phyloP scores from a whole-genome alignment of 495 filamentous ascomycete species.

The Hypoxylon fragiforme region DNA sequence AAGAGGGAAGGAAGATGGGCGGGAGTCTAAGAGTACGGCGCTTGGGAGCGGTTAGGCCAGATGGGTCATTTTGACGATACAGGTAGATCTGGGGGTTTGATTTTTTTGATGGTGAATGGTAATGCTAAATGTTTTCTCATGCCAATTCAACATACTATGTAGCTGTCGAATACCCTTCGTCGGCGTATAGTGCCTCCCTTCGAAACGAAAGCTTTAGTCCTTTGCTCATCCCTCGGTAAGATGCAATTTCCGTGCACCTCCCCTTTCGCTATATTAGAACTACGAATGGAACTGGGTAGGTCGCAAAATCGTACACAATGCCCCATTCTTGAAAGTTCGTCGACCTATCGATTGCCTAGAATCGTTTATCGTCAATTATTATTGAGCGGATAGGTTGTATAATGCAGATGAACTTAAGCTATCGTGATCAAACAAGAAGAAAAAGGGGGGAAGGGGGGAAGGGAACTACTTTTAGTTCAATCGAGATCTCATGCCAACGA shows the following conservation, averaged over 20 bases:
- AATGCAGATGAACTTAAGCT: neutral
- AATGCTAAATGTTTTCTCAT: neutral
- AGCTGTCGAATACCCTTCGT: neutral
- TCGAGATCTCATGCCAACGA: slow-evolving; percentile 14
- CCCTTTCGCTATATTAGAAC: no score
- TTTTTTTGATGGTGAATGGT: slow-evolving; percentile 16
- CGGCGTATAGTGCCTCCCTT: neutral
- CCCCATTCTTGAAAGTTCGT: no score
- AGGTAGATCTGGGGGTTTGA: slow-evolving; percentile 30
- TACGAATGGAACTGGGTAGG: no score
- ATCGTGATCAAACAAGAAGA: no score
- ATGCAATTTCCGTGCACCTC: no score
- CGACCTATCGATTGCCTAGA: neutral
- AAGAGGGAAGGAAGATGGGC: slow-evolving; percentile 1
- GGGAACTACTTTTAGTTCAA: neutral
- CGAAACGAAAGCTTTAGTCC: neutral
- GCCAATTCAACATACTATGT: neutral
- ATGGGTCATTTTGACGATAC: slow-evolving; percentile 29
- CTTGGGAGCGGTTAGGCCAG: slow-evolving; percentile 14
- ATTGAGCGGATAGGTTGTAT: no score
- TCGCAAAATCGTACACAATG: no score
- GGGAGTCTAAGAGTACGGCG: slow-evolving; percentile 23
- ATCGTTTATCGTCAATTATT: neutral
- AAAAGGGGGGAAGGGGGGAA: no score
- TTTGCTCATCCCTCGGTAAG: neutral